Conservation (phyloP, 2,329 filamentous ascomycete genomes). For the Venturia effusa region DNA sequence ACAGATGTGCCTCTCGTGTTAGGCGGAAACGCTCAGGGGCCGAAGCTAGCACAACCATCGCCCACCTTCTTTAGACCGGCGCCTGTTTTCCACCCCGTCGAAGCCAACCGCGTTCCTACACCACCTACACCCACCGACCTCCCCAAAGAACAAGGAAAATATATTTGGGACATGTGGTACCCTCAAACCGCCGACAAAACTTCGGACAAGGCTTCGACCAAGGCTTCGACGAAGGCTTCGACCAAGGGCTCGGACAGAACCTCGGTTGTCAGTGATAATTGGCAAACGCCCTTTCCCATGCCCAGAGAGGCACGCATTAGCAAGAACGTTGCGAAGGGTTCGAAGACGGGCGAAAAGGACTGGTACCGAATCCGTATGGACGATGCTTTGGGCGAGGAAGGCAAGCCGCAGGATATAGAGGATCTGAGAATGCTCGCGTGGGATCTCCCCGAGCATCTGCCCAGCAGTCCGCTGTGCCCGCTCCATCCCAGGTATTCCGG, state of each 20-base stretch:
- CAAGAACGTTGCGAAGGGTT: neutral
- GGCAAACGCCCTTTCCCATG: constrained; percentile 3
- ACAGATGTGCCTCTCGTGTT: neutral
- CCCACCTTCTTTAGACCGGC: neutral
- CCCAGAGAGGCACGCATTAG: neutral
- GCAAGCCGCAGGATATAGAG: neutral
- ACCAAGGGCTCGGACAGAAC: neutral
- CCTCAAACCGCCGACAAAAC: neutral
- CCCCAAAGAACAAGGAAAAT: neutral
- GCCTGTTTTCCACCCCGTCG: neutral
- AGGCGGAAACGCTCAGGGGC: neutral
- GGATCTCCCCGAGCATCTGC: constrained; percentile 34
- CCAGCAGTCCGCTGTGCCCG: constrained; percentile 33
- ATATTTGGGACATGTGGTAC: neutral
- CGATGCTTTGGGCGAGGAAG: neutral
- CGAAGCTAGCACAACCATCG: neutral
- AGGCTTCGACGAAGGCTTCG: neutral
- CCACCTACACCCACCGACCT: neutral
- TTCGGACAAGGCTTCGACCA: neutral
- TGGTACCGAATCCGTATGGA: constrained; percentile 10
- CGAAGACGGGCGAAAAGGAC: neutral
- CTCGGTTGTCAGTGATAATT: neutral
- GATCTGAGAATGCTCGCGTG: constrained; percentile 22
- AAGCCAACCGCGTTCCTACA: neutral
- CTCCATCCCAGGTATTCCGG: constrained; percentile 28